phyloP scores from a whole-genome alignment of 345 rosid genomes.

The Gossypium rotundifolium region DNA sequence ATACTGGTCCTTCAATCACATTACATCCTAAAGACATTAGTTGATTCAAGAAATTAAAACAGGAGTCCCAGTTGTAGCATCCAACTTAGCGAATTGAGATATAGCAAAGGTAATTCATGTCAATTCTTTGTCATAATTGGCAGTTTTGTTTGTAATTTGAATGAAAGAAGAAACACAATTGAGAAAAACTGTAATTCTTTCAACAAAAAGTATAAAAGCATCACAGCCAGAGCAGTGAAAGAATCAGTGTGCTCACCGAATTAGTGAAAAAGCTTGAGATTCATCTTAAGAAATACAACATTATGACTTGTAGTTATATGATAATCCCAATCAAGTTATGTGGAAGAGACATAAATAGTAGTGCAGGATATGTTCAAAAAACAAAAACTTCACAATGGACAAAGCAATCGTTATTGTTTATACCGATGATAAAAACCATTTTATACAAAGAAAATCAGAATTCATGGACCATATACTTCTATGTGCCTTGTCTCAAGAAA shows the following conservation, averaged over 20 bases:
- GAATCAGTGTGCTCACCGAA: background rate
- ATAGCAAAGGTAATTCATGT: background rate
- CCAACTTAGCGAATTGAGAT: slow-evolving; percentile 2
- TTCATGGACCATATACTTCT: background rate
- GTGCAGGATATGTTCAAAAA: background rate
- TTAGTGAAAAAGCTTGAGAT: background rate
- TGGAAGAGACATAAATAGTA: background rate
- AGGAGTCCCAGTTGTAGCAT: background rate
- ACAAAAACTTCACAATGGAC: background rate
- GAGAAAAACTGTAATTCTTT: background rate
- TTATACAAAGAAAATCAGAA: background rate
- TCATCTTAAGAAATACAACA: background rate
- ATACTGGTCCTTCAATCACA: slow-evolving; percentile 40
- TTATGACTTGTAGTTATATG: background rate
- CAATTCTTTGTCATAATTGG: background rate
- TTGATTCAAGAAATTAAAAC: slow-evolving; percentile 29
- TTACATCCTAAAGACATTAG: slow-evolving; percentile 32
- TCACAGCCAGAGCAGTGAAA: background rate
- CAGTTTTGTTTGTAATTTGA: background rate
- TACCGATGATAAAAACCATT: background rate
- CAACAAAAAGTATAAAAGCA: background rate
- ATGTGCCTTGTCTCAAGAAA: background rate
- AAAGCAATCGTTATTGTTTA: background rate
- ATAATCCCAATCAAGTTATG: background rate
- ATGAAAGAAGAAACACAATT: background rate